Conservation (phyloP, 2,329 filamentous ascomycete species). For the Ilyonectria destructans region DNA sequence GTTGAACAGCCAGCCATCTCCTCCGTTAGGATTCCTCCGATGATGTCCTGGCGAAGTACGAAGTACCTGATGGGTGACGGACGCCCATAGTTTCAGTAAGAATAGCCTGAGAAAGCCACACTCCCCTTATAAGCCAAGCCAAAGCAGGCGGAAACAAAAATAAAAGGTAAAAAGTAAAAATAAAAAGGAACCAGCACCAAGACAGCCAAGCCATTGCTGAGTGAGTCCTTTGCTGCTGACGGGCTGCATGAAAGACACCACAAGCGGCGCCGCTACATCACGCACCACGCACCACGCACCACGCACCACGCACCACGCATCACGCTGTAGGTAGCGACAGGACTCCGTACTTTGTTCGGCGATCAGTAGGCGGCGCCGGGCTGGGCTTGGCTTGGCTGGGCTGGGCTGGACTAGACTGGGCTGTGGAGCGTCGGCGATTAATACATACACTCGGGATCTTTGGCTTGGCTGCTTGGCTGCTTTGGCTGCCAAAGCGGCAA, state of each 20-base stretch:
- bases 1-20: slow-evolving; percentile 1
- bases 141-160: neutral
- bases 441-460: neutral
- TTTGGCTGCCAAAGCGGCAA: neutral
- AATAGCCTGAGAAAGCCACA: neutral
- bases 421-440: neutral
- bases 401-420: neutral
- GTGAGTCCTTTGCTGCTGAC: neutral
- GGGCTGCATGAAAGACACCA: neutral
- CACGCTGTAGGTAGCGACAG: too few species aligned
- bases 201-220: too few species aligned
- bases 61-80: neutral
- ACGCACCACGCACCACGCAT: neutral
- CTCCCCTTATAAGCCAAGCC: neutral
- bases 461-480: neutral
- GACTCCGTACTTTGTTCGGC: neutral
- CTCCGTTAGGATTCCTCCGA: neutral
- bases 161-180: neutral
- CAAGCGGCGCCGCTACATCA: too few species aligned
- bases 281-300: neutral
- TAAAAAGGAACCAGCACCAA: too few species aligned
- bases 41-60: neutral
- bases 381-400: neutral
- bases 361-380: neutral
- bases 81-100: neutral